A percentile compares a stretch with the other conserved stretches of the same genome.
phyloP scores from a whole-genome alignment of 1,284 basidiomycete species.

The Rhodotorula sp. region DNA sequence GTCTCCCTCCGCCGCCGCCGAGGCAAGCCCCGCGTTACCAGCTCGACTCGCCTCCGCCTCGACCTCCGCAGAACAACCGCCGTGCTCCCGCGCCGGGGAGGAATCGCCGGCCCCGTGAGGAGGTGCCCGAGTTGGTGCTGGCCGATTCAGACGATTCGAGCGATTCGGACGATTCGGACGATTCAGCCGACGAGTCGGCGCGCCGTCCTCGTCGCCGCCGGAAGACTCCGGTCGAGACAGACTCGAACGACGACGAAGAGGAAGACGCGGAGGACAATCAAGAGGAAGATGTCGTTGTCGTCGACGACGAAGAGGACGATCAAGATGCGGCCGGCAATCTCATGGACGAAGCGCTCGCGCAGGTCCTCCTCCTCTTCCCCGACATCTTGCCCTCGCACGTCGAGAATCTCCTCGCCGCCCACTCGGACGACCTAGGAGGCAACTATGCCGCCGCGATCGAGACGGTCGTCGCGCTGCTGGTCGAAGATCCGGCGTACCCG shows the following conservation, averaged over 20 bases:
- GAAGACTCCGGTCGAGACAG: too few relatives aligned
- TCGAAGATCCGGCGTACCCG: constrained; percentile 10
- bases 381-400: constrained; percentile 18
- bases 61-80: too few relatives aligned
- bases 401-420: neutral
- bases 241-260: too few relatives aligned
- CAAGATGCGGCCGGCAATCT: neutral
- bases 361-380: constrained; percentile 20
- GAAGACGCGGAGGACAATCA: neutral
- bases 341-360: neutral
- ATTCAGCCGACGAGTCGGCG: too few relatives aligned
- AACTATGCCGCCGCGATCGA: neutral
- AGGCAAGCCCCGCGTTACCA: too few relatives aligned
- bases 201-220: too few relatives aligned
- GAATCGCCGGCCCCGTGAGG: too few relatives aligned
- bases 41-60: too few relatives aligned
- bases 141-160: too few relatives aligned
- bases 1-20: too few relatives aligned
- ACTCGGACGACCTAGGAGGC: neutral
- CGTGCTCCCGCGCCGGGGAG: too few relatives aligned
- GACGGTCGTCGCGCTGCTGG: constrained; percentile 8
- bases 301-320: neutral
- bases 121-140: neutral
- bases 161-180: too few relatives aligned
- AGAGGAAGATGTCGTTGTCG: neutral